These are phyloP conservation scores for Aspergillus bertholletiae DNA, from an alignment of 495 filamentous ascomycete genomes.

Conservation along the genomic window DNA sequence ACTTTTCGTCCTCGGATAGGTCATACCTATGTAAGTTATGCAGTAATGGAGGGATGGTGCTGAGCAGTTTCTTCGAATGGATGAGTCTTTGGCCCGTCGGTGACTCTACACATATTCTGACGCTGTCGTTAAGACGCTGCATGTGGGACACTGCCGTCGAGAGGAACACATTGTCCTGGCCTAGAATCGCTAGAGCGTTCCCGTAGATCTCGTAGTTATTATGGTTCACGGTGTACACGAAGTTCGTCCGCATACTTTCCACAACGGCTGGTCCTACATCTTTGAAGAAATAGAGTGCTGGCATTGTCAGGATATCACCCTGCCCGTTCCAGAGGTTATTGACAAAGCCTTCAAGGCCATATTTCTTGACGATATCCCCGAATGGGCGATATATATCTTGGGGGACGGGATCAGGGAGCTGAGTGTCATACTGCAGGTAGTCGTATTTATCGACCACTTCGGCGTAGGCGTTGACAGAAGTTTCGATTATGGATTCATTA, in stretches of 20 bases:
- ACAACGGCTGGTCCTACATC: slow-evolving; percentile 4
- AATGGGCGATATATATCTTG: slow-evolving; percentile 45
- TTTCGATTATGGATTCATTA: too few relatives aligned
- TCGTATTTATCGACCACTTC: slow-evolving; percentile 34
- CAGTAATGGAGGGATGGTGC: too few relatives aligned
- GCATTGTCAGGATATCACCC: background rate
- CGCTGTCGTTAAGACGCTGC: too few relatives aligned
- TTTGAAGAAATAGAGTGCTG: slow-evolving; percentile 16
- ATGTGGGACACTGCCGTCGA: slow-evolving; percentile 27
- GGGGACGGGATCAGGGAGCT: slow-evolving; percentile 41
- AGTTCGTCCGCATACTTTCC: background rate
- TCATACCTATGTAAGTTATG: too few relatives aligned
- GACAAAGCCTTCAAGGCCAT: slow-evolving; percentile 22
- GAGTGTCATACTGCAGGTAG: slow-evolving; percentile 30
- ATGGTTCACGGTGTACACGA: slow-evolving; percentile 15
- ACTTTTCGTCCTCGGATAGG: too few relatives aligned
- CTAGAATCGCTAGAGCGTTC: slow-evolving; percentile 24
- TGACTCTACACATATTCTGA: too few relatives aligned
- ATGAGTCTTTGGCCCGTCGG: too few relatives aligned
- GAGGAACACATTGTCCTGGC: slow-evolving; percentile 23
- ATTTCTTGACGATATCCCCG: slow-evolving; percentile 39
- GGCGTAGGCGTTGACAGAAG: slow-evolving; percentile 18
- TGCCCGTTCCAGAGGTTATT: background rate
- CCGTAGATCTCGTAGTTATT: slow-evolving; percentile 37
- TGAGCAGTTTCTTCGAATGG: too few relatives aligned